These are phyloP conservation scores for Neonothopanus nambi DNA, from an alignment of 1,284 basidiomycete genomes.

Conservation along the genomic window DNA sequence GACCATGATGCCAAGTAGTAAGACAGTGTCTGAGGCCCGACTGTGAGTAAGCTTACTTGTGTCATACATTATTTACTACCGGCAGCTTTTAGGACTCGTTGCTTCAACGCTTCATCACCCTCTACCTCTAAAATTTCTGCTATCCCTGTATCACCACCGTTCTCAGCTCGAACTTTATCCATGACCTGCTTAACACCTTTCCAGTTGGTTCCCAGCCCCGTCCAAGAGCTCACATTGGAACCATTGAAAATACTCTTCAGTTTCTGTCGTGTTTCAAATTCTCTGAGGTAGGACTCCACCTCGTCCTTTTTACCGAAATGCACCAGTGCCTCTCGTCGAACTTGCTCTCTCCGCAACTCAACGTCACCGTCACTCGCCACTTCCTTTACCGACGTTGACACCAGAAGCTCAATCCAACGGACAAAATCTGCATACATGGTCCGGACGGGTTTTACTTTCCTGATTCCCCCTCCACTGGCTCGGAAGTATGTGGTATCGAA, in stretches of 20 bases:
- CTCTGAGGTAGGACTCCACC: conserved; percentile 39
- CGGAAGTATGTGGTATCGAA: conserved; percentile 45
- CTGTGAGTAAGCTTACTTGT: no score
- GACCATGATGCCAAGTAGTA: no score
- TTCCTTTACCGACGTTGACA: conserved; percentile 5
- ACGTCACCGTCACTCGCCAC: conserved; percentile 11
- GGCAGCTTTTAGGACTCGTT: conserved; percentile 28
- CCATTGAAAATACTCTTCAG: conserved; percentile 53
- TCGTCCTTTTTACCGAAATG: conserved; percentile 55
- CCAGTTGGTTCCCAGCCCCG: conserved; percentile 45
- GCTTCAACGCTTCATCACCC: conserved; percentile 32
- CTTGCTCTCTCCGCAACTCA: conserved; percentile 19
- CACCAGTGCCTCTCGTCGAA: conserved; percentile 46
- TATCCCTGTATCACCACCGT: conserved; percentile 38
- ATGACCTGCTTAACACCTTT: conserved; percentile 49
- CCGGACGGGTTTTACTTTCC: conserved; percentile 48
- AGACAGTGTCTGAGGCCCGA: no score
- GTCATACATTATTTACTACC: conserved; percentile 10
- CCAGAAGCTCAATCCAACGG: conserved; percentile 40
- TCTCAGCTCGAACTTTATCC: conserved; percentile 42
- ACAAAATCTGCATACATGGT: conserved; percentile 63
- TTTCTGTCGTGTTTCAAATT: conserved; percentile 32
- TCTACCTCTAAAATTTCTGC: conserved; percentile 31
- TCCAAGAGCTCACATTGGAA: conserved; percentile 52
- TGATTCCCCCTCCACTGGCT: conserved; percentile 34